Conservation (phyloP, 495 filamentous ascomycete species). For the Neurospora terricola region DNA sequence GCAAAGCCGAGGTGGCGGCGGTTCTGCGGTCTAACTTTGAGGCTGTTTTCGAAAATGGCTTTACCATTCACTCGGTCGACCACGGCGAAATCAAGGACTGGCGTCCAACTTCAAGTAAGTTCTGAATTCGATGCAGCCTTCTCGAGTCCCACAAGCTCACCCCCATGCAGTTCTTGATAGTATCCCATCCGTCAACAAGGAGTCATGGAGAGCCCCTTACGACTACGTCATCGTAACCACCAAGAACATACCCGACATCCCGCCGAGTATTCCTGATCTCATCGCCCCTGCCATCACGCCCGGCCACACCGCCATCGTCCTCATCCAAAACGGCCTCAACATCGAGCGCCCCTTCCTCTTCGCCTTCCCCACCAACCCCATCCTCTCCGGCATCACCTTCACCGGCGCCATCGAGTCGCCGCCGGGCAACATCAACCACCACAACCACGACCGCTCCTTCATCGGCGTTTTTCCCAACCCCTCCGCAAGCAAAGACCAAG, state of each 20-base stretch:
- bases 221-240: slow-evolving; percentile 45
- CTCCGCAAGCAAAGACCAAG: not conserved
- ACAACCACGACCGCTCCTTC: slow-evolving; percentile 27
- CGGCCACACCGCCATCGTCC: slow-evolving; percentile 39
- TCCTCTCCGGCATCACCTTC: slow-evolving; percentile 44
- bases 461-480: slow-evolving; percentile 39
- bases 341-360: slow-evolving; percentile 47
- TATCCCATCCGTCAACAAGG: slow-evolving; percentile 29
- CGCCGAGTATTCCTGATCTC: slow-evolving; percentile 25
- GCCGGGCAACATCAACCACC: slow-evolving; percentile 37
- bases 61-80: slow-evolving; percentile 23
- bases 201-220: slow-evolving; percentile 19
- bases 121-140: not conserved
- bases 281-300: slow-evolving; percentile 40
- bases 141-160: not conserved
- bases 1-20: slow-evolving; percentile 19
- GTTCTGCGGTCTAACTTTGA: slow-evolving; percentile 30
- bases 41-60: slow-evolving; percentile 17
- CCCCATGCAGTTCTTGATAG: slow-evolving; percentile 20
- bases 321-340: slow-evolving; percentile 55
- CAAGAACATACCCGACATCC: slow-evolving; percentile 39
- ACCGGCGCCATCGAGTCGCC: slow-evolving; percentile 38
- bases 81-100: slow-evolving; percentile 22
- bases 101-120: slow-evolving; percentile 16
- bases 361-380: slow-evolving; percentile 39